A percentile compares a stretch with the other conserved stretches of the same genome.
These are phyloP conservation scores for Juglanconis juglandina DNA, from an alignment of 2,329 filamentous ascomycete species.

Conservation along the genomic window DNA sequence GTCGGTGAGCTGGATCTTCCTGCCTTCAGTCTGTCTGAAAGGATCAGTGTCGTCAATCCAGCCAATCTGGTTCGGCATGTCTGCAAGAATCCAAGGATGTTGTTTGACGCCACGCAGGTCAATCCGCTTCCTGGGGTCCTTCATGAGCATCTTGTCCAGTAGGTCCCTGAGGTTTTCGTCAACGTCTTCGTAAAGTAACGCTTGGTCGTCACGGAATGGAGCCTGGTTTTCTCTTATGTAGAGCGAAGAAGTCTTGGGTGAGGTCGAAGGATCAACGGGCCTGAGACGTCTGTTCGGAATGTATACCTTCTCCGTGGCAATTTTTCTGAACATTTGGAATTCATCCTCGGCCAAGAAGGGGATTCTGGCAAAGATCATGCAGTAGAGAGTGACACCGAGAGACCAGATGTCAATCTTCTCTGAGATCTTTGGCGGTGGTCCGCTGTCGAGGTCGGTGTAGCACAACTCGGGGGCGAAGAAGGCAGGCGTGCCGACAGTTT, in stretches of 20 bases:
- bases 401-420: constrained; percentile 98
- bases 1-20: constrained; percentile 87
- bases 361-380: constrained; percentile 87
- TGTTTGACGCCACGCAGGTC: constrained; percentile 88
- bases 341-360: constrained; percentile 91
- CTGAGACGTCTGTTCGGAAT: constrained; percentile 80
- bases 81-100: constrained; percentile 84
- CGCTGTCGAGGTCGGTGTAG: constrained; percentile 70
- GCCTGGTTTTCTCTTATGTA: constrained; percentile 57
- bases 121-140: constrained; percentile 86
- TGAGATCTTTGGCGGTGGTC: constrained; percentile 72
- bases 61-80: constrained; percentile 66
- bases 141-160: constrained; percentile 73
- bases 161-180: constrained; percentile 78
- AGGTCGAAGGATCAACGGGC: constrained; percentile 62
- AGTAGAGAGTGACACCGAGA: constrained; percentile 91
- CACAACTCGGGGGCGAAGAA: constrained; percentile 98
- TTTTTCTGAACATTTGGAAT: constrained; percentile 85
- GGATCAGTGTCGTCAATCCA: constrained; percentile 98
- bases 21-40: constrained; percentile 69
- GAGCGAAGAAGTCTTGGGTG: constrained; percentile 51
- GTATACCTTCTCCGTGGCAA: constrained; percentile 88
- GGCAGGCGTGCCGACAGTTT: constrained; percentile 94
- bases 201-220: constrained; percentile 72
- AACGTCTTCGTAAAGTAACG: constrained; percentile 80